Base-by-base conservation (phyloP, 495 filamentous ascomycete species). In the Daldinia caldariorum region DNA sequence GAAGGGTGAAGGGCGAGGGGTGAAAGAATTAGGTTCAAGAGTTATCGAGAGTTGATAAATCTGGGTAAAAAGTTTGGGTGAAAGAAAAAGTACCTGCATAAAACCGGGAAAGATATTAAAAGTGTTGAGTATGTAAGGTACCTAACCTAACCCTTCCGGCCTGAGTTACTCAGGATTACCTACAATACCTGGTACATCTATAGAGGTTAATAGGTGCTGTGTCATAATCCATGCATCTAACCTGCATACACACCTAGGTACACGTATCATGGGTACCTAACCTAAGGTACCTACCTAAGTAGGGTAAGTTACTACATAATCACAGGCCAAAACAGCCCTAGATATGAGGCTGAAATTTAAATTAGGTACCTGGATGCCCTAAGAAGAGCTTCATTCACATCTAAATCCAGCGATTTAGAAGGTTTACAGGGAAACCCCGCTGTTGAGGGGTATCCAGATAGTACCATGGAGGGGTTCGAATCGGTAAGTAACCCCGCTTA, bases 301-400 rank as follows among this genome's bases (percentile, higher is more conserved):
- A 55, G 6, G 34, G 6, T 35, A 35, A 5, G 34, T 18, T 9
- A 16, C 32, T 20, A 55, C n/a, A n/a, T n/a, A n/a, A n/a, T 18
- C n/a, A 55, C 51, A 58, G 35, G 6, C 22, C 20, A 4, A 31
- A 41, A 26, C 50, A 69, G 41, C 26, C 26, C 26, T 26, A 3
- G 26, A 26, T 1, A 64, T 69, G 66, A 69, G 66, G 66, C 66
- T 69, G 66, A 69, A 63, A 57, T 61, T 41, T 22, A 54, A 35
- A 20, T 63, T 62, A 49, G 35, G 47, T 29, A 51, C 35, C 45
- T 51, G 29, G 9, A 37, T 39, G 59, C 45, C 41, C 43, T 61
- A 35, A 22, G 29, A 61, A 43, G 34, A n/a, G 29, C 29, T 37
- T 35, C 35, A 63, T 49, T 63, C 14, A 26, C 29, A 63, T 37